Conservation (phyloP, 2,329 filamentous ascomycete species). For the Epichloe aotearoae region DNA sequence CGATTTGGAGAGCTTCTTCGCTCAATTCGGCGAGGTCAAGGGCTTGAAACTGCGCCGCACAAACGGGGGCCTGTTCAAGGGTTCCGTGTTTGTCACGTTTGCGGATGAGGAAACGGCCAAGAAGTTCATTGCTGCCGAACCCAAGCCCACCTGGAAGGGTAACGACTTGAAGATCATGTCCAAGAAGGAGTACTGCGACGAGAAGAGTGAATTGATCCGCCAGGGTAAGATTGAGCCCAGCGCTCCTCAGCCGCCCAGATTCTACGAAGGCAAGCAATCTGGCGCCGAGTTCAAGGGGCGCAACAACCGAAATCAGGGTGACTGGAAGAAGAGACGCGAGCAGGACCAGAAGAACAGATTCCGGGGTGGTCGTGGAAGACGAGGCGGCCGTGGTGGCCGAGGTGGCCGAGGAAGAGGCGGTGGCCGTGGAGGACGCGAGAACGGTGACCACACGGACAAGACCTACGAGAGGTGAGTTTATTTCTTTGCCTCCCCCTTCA, state of each 20-base stretch:
- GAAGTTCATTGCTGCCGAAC: constrained; percentile 67
- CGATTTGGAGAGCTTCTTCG: constrained; percentile 87
- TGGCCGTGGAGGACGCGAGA: constrained; percentile 21
- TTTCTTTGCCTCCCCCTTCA: background rate
- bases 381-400: constrained; percentile 27
- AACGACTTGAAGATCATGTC: constrained; percentile 69
- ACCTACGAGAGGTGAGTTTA: constrained; percentile 21
- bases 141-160: constrained; percentile 73
- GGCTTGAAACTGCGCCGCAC: constrained; percentile 76
- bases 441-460: constrained; percentile 13
- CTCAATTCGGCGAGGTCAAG: constrained; percentile 64
- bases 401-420: constrained; percentile 30
- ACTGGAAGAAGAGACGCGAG: constrained; percentile 53
- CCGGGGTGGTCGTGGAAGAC: constrained; percentile 32
- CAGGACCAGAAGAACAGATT: constrained; percentile 49
- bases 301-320: constrained; percentile 33
- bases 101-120: constrained; percentile 62
- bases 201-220: constrained; percentile 60
- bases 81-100: constrained; percentile 93
- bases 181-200: constrained; percentile 78
- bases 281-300: constrained; percentile 17
- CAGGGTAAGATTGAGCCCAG: constrained; percentile 55
- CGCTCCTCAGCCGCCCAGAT: constrained; percentile 25
- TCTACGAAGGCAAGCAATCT: constrained; percentile 34
- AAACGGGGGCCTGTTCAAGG: constrained; percentile 70